A percentile compares a stretch with the other conserved stretches of the same genome.
Conservation (phyloP, 805 yeast species). For the Metschnikowia lachancei region DNA sequence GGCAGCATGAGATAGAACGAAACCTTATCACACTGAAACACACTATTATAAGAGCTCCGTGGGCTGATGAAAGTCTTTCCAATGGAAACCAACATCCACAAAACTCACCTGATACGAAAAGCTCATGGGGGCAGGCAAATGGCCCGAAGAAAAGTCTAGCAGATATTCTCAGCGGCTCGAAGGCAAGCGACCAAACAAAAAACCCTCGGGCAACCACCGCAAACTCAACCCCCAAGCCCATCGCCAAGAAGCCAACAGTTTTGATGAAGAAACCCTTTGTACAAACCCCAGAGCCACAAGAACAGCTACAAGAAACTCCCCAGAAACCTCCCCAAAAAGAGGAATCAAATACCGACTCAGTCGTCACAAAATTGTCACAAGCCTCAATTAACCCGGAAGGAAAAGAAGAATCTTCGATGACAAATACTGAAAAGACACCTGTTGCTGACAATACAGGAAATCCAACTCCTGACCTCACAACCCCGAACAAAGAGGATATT, state of each 20-base stretch:
- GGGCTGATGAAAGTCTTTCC: constrained; percentile 2
- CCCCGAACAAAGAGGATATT: background rate
- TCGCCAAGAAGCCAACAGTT: constrained; percentile 33
- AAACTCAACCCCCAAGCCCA: constrained; percentile 27
- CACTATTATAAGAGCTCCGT: constrained; percentile 32
- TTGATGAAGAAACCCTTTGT: constrained; percentile 29
- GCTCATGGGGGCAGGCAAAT: background rate
- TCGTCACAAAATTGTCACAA: background rate
- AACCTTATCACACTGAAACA: constrained; percentile 23
- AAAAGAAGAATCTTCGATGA: background rate
- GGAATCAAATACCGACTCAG: background rate
- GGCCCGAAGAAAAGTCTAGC: constrained; percentile 38
- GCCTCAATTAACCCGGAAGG: background rate
- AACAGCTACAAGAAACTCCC: background rate
- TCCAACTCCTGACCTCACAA: background rate
- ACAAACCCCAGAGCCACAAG: constrained; percentile 3
- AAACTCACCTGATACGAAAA: background rate
- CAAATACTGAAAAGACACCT: no score
- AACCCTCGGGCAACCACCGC: constrained; percentile 20
- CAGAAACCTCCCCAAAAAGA: background rate
- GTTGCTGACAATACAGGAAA: background rate
- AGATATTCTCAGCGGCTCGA: constrained; percentile 33
- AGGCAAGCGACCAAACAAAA: constrained; percentile 15
- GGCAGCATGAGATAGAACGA: constrained; percentile 59
- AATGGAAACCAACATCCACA: background rate